Base-by-base conservation (phyloP, 257 asterid genomes). In the Perilla frutescens region DNA sequence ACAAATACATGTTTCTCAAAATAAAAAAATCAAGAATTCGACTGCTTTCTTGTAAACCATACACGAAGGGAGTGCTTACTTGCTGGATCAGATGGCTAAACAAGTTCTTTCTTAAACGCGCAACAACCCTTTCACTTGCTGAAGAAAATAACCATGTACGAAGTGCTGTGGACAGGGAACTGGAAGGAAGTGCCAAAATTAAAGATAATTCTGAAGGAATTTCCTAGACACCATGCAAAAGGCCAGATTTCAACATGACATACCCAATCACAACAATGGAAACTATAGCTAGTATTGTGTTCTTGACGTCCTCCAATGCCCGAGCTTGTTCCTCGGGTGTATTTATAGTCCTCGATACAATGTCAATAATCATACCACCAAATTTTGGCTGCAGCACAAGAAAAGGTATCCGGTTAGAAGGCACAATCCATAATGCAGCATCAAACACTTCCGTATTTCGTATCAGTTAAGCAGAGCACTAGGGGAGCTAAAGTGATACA, bases 51-150 rank as follows among this genome's bases (percentile, higher is more conserved):
- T 12, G 26, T 49, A n/a, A 3, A 47, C 51, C 51, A 47, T 3
- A 13, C 55, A 5, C 13, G 6, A 13, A 12, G 4, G 13, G 7
- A 49, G 55, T 4, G 12, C 26, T 49, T 13, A 49, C 55, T 49
- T 12, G 55, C 55, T 49, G 55, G 26, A 49, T 13, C 55, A 49
- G 55, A 49, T 49, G 55, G 13, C 55, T 12, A 49, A 49, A 49
- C 55, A 49, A 49, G 4, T 13, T 49, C 55, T 49, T 49, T 5
- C 55, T 49, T 13, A 49, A 49, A 49, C 55, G 55, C 2, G 55
- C 55, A 13, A 49, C 55, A 49, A 49, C 55, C 55, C 55, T 13
- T 49, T 49, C 55, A n/a, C 55, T 49, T n/a, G 55, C 55, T 49
- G 55, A 49, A 49, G 55, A 49, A 49, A 49, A 49, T 49, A 49